Conservation (phyloP, 208 protist species). For the Naegleria gruberi region DNA sequence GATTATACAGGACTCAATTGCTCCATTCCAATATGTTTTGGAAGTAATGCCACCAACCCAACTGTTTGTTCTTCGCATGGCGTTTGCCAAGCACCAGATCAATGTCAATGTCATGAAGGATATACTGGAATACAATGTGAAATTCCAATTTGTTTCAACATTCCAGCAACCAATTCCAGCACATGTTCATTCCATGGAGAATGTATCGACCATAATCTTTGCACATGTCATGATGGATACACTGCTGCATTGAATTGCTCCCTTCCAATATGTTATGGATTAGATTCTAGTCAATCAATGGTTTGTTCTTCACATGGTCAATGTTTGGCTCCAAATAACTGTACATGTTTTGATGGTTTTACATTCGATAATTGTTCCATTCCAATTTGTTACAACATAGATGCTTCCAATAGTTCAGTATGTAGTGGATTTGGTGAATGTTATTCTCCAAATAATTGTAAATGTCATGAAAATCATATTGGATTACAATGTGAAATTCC, state of each 20-base stretch:
- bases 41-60: neutral
- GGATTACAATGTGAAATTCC: neutral
- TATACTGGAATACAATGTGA: neutral
- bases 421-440: neutral
- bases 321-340: neutral
- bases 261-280: neutral
- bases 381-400: neutral
- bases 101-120: neutral
- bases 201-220: neutral
- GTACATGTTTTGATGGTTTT: neutral
- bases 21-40: neutral
- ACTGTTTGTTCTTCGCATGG: neutral
- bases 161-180: neutral
- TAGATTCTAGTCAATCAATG: neutral
- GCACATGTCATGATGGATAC: neutral
- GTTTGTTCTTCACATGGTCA: neutral
- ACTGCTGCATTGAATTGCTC: neutral
- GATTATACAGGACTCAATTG: neutral
- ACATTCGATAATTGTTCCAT: neutral
- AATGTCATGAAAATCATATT: neutral
- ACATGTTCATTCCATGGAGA: neutral
- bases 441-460: neutral
- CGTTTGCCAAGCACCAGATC: neutral
- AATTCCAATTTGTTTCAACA: neutral
- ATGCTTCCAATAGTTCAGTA: neutral